Evolutionary conservation across 2,329 filamentous ascomycete genomes (phyloP), one percentile per base, ranked within the genome.

Genomic region (Diaporthe vaccinii): DNA sequence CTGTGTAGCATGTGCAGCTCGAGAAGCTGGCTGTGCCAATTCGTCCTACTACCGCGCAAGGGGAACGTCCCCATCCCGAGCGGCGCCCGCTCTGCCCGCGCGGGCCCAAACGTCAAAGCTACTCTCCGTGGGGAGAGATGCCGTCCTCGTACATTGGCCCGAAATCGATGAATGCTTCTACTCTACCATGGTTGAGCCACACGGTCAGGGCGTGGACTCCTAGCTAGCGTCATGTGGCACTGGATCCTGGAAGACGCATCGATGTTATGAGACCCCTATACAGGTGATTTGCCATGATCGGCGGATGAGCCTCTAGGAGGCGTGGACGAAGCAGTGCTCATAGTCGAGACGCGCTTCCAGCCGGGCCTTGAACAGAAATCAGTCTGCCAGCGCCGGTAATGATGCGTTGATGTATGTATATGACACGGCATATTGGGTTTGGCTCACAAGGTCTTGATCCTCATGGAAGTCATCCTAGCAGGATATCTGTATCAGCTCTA

Each of bases 61-160:
- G 46, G 65, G 46, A 46, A 39, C 61, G 41, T 49, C 61, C 6
- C 20, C 44, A 68, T 51, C 62, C 62, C 62, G 62, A 51, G 28
- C 62, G 62, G 15, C n/a, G 22, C 31, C 46, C 46, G 65, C 46
- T 22, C 62, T 69, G 31, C 46, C 65, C 46, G 46, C 46, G 49
- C 65, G 65, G 65, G 65, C 65, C 65, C 65, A 49, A 69, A 69
- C 49, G 65, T 55, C 65, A 55, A 69, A 69, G 65, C 31, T 55
- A 41, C 65, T 69, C 65, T 36, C 65, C 34, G 65, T 41, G 46
- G 46, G 28, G 46, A n/a, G 14, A 69, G 46, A 41, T 41, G 15
- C 46, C 65, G n/a, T 41, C 34, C 49, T 55, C 46, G 31, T 65
- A 15, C 61, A 46, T 67, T 67, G 20, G 20, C 25, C 46, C n/a